These are phyloP conservation scores for Amylocarpus encephaloides DNA, from an alignment of 2,329 filamentous ascomycete genomes.

Conservation along the genomic window DNA sequence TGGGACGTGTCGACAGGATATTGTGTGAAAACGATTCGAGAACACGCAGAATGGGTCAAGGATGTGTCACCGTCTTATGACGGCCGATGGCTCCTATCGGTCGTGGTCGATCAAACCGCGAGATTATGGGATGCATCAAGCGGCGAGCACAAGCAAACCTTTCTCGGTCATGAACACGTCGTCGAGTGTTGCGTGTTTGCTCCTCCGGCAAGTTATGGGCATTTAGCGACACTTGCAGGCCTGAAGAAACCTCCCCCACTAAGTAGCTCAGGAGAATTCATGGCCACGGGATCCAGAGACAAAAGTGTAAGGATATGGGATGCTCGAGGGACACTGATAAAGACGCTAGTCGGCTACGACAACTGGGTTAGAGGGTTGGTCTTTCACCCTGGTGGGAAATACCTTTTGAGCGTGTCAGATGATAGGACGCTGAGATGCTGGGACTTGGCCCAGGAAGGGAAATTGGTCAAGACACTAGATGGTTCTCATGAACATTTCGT, in stretches of 20 bases:
- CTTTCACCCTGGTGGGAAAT: constrained; percentile 90
- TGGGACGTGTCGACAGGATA: constrained; percentile 94
- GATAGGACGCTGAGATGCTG: constrained; percentile 92
- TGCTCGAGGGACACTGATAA: constrained; percentile 73
- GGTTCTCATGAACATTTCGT: constrained; percentile 81
- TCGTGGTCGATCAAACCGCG: constrained; percentile 74
- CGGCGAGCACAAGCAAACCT: constrained; percentile 68
- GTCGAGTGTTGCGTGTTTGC: constrained; percentile 85
- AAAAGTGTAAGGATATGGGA: constrained; percentile 92
- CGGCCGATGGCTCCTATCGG: constrained; percentile 75
- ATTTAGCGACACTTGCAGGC: constrained; percentile 71
- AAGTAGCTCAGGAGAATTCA: constrained; percentile 73
- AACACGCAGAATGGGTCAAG: constrained; percentile 87
- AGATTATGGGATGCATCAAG: constrained; percentile 77
- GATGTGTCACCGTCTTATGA: constrained; percentile 78
- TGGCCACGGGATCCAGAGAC: constrained; percentile 83
- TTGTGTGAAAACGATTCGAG: constrained; percentile 81
- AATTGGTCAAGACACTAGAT: constrained; percentile 74
- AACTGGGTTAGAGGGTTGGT: constrained; percentile 86
- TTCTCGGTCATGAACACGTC: constrained; percentile 80
- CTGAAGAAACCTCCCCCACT: constrained; percentile 74
- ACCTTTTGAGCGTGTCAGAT: constrained; percentile 76
- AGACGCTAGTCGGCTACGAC: constrained; percentile 80
- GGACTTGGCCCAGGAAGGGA: constrained; percentile 86
- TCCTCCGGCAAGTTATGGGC: constrained; percentile 68